Base-by-base conservation (phyloP, 768 basidiomycete species). In the Pulveroboletus sp. region DNA sequence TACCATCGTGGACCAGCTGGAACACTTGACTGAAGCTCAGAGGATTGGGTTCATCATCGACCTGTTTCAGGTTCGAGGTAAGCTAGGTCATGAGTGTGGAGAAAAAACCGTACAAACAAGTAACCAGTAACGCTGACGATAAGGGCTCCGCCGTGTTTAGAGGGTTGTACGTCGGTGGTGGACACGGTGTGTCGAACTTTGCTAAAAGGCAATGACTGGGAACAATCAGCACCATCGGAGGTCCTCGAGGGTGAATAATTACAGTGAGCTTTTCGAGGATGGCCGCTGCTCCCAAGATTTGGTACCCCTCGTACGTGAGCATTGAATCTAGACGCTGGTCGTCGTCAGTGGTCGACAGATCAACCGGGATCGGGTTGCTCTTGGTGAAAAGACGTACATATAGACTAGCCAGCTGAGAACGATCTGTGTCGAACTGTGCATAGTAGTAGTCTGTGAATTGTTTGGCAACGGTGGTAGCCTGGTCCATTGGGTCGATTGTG, bases 1-100 rank as follows among this genome's bases (percentile, higher is more conserved):
- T 59, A 6, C 75, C 80, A 3, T 94, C 90, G 23, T 81, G 85
- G 45, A 90, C 77, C 49, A 99, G 82, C 57, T 95, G 92, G 82
- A 99, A 99, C 53, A 83, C 75, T 71, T 99, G 97, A 56, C 85
- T 90, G 75, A 90, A 99, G 60, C 82, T 84, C 48, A 99, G 73
- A n/a, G 90, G 82, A 57, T 89, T 88, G 49, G 69, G 36, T 54
- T 75, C 76, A 52, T 88, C 90, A 58, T 97, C 94, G 56, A 98
- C 82, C 90, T 92, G 56, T 29, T 45, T 42, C 38, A 38, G 23
- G 9, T 45, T 42, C 38, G 40, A 25, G 9, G 37, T 56, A 6
- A 50, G 51, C 39, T 39, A 50, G 17, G 40, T 3, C 33, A 43
- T 24, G 36, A 25, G 43, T 23, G 17, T 31, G 31, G 33, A 36